Base-by-base conservation (phyloP, 2,329 filamentous ascomycete species). In the Nemania sp. region DNA sequence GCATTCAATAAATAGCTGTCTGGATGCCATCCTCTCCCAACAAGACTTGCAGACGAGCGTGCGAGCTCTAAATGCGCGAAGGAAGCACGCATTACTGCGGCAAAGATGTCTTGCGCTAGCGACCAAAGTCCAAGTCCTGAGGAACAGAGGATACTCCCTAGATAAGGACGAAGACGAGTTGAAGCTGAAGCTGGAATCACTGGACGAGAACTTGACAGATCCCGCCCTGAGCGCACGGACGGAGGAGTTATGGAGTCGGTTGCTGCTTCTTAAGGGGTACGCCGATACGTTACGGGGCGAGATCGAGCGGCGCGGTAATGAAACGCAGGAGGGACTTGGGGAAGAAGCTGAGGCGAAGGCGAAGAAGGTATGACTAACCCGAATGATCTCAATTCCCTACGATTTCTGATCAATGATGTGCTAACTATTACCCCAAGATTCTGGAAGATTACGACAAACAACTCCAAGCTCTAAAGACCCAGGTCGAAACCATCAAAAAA, bases 221-320 rank as follows among this genome's bases (percentile, higher is more conserved):
- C 90, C 90, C 6, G 85, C 86, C 6, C 79, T 93, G 50, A 82
- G 82, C 31, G 89, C 89, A 2, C 78, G 89, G 61, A 86, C 90
- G 67, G 90, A 94, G 71, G 90, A 94, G 75, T 84, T 94, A 39
- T 94, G 90, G 90, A 91, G 89, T 60, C 78, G 90, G 40, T 82
- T 94, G 74, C 86, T 91, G 43, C 82, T 87, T 31, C 75, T 94
- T 42, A 79, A 88, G 60, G 88, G 89, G 57, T 84, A 90, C 61
- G 86, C 88, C 19, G 83, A 86, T 61, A 81, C 84, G 64, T 72
- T 95, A 62, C 86, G 87, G 66, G 83, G 82, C 63, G 89, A 94
- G 75, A 79, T 90, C 53, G 88, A 87, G 68, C 86, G 84, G 73
- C 77, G 86, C 49, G 82, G 84, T 2, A 73, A 77, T 22, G 75